These are phyloP conservation scores for Exophiala lecanii-corni DNA, from an alignment of 2,329 filamentous ascomycete genomes.

Conservation along the genomic window DNA sequence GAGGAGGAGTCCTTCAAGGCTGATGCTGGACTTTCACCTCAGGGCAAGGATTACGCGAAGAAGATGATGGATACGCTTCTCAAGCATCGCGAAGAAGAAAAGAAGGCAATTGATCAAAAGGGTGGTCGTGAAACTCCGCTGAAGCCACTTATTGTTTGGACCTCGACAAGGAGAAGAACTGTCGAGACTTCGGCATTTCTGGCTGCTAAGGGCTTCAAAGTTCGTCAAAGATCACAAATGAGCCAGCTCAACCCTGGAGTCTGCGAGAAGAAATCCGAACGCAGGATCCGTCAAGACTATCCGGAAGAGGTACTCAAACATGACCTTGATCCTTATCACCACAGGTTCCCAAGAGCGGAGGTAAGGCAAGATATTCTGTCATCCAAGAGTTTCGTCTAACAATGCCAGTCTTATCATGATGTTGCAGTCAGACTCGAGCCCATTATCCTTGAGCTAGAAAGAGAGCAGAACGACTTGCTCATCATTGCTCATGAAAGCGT, in stretches of 20 bases:
- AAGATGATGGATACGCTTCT: conserved; percentile 83
- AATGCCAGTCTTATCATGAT: conserved; percentile 83
- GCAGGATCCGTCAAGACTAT: conserved; percentile 72
- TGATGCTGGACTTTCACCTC: conserved; percentile 75
- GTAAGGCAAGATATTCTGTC: conserved; percentile 42
- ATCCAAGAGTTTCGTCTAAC: conserved; percentile 7
- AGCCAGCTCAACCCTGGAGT: conserved; percentile 95
- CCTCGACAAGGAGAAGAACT: conserved; percentile 82
- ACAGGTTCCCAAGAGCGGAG: conserved; percentile 91
- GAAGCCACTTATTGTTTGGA: conserved; percentile 87
- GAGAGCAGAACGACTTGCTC: conserved; percentile 93
- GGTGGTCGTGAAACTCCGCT: conserved; percentile 65
- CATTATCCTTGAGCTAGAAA: conserved; percentile 93
- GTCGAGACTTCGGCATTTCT: conserved; percentile 84
- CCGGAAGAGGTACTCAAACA: conserved; percentile 91
- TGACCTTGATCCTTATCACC: conserved; percentile 91
- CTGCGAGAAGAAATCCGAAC: conserved; percentile 88
- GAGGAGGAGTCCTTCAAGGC: conserved; percentile 89
- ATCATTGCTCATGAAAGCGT: conserved; percentile 98
- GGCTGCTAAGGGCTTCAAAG: conserved; percentile 73
- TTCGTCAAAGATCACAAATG: conserved; percentile 91
- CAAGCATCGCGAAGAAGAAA: conserved; percentile 78
- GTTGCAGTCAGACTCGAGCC: conserved; percentile 96
- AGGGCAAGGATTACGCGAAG: conserved; percentile 73
- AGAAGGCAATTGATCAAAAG: conserved; percentile 61